Conservation (phyloP, 164 flowering plant species). For the Macadamia integrifolia region DNA sequence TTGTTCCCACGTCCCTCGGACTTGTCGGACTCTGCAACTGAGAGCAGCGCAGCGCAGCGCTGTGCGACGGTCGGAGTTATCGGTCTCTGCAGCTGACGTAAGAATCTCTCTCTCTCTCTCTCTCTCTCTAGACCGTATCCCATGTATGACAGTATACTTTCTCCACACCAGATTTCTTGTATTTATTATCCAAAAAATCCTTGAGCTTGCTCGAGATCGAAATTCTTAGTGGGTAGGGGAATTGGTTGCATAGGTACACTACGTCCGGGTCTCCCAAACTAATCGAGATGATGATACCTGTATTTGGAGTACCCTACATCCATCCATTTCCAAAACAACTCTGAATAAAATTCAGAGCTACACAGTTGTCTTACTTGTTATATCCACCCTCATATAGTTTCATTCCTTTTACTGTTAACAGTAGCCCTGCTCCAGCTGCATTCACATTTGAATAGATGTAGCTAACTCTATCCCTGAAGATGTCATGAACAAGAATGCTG, state of each 20-base stretch:
- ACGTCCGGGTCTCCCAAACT: conserved; percentile 5
- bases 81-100: no score
- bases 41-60: no score
- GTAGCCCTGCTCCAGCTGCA: conserved; percentile 84
- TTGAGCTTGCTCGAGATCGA: conserved; percentile 70
- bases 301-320: no score
- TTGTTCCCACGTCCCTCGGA: no score
- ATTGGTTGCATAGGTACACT: conserved; percentile 63
- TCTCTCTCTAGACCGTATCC: conserved; percentile 66
- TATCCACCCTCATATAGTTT: conserved; percentile 79
- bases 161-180: conserved; percentile 54
- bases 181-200: conserved; percentile 61
- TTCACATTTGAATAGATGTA: conserved; percentile 86
- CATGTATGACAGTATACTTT: conserved; percentile 75
- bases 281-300: no score
- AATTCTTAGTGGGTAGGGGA: conserved; percentile 54
- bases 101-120: conserved; percentile 10
- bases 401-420: conserved; percentile 50
- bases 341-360: no score
- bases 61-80: no score
- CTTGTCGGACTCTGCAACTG: no score
- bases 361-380: conserved; percentile 21
- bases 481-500: conserved; percentile 63
- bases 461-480: conserved; percentile 79
- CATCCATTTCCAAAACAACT: no score